Percentiles rank a stretch among this genome's conserved stretches.
These are phyloP conservation scores for Colletotrichum sojae DNA, from an alignment of 2,329 filamentous ascomycete species.

Conservation along the genomic window DNA sequence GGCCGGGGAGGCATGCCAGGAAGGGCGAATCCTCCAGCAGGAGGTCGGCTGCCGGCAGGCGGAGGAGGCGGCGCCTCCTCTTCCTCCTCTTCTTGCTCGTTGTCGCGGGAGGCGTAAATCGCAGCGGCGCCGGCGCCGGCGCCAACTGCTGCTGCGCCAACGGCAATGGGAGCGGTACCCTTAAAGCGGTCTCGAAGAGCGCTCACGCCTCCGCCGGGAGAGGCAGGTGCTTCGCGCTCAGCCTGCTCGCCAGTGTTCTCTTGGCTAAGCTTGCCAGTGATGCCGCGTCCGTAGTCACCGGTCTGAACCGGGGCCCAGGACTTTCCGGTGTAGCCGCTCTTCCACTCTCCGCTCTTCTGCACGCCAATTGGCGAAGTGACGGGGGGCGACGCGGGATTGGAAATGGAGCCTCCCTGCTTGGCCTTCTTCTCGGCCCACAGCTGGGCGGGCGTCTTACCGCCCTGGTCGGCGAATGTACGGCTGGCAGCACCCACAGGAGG, in stretches of 20 bases:
- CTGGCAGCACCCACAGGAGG: slow-evolving; percentile 83
- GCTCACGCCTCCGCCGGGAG: slow-evolving; percentile 74
- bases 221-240: slow-evolving; percentile 64
- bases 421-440: slow-evolving; percentile 98
- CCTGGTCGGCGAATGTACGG: slow-evolving; percentile 93
- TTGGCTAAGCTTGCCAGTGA: slow-evolving; percentile 61
- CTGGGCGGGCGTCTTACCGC: slow-evolving; percentile 96
- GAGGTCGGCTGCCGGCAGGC: slow-evolving; percentile 70
- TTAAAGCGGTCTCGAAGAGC: slow-evolving; percentile 88
- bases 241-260: slow-evolving; percentile 73
- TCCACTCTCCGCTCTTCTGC: slow-evolving; percentile 89
- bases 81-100: slow-evolving; percentile 48
- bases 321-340: slow-evolving; percentile 92
- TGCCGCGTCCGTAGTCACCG: slow-evolving; percentile 76
- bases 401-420: slow-evolving; percentile 73
- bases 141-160: slow-evolving; percentile 51
- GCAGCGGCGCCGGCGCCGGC: slow-evolving; percentile 60
- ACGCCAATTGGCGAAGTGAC: slow-evolving; percentile 69
- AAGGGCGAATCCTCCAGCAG: slow-evolving; percentile 81
- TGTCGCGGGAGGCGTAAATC: slow-evolving; percentile 48
- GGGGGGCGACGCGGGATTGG: slow-evolving; percentile 58
- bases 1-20: slow-evolving; percentile 80
- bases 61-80: slow-evolving; percentile 66
- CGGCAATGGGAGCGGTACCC: slow-evolving; percentile 79
- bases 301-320: slow-evolving; percentile 89